Conservation (phyloP, 2,329 filamentous ascomycete genomes). For the Apiospora aurea region DNA sequence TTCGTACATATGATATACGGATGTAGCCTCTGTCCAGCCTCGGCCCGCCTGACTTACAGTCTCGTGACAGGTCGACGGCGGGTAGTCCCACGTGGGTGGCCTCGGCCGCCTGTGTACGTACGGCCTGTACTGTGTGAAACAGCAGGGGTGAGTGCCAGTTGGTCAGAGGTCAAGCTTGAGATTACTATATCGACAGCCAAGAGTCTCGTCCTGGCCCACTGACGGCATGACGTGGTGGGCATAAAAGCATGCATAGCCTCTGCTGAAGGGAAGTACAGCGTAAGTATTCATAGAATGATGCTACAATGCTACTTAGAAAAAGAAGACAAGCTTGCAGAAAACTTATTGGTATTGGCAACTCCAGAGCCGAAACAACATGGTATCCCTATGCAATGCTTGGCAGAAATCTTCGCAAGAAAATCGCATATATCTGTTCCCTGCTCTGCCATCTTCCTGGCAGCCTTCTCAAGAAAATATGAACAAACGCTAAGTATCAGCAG, state of each 20-base stretch:
- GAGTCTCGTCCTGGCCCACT: not conserved
- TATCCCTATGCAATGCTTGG: conserved; percentile 19
- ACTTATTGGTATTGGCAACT: conserved; percentile 18
- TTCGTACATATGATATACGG: not conserved
- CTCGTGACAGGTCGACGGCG: too few relatives aligned
- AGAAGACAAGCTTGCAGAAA: not conserved
- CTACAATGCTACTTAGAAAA: not conserved
- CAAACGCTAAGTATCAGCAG: conserved; percentile 1
- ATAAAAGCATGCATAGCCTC: not conserved
- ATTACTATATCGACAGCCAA: not conserved
- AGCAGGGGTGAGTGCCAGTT: not conserved
- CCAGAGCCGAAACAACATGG: conserved; percentile 18
- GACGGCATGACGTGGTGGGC: not conserved
- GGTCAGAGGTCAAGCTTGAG: not conserved
- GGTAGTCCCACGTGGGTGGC: not conserved
- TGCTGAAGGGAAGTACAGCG: not conserved
- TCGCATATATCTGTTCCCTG: not conserved
- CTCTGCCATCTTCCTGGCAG: not conserved
- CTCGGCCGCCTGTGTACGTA: not conserved
- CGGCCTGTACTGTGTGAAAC: not conserved
- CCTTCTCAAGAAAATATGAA: not conserved
- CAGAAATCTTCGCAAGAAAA: not conserved
- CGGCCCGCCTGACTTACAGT: too few relatives aligned
- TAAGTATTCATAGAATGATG: conserved; percentile 1
- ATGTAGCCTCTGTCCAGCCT: not conserved